Evolutionary conservation across 306 rosid genomes (phyloP), one percentile per base, ranked within the genome.

Genomic region (Neltuma alba): DNA sequence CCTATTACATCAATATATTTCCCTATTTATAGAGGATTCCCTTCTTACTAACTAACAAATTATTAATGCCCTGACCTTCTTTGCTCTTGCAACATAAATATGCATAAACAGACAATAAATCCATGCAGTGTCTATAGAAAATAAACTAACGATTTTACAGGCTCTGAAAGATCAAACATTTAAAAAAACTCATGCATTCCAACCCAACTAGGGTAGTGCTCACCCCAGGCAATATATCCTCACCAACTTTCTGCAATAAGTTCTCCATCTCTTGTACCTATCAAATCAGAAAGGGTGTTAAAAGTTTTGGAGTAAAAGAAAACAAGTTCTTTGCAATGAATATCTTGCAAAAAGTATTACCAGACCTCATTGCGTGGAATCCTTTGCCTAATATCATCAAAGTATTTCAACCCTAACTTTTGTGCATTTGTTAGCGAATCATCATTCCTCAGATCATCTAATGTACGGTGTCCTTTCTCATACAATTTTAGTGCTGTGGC

Each of bases 241-340:
- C 94, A 73, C 91, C 97, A 75, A 70, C 96, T 83, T 88, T 90
- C 87, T 84, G 79, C 81, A 95, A 69, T 79, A 95, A 86, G 1
- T 15, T 78, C 70, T 87, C 99, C 99, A 92, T 92, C 81, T 89
- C 99, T 80, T 89, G 88, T 70, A 90, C 97, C 99, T 95, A 82
- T 77, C 68, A 75, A 81, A 86, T 54, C 34, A 80, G 60, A 82
- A 68, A 68, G 45, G 52, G 58, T 15, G 60, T 75, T 11, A 55
- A 71, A 38, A 69, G 58, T 9, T 47, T 83, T 52, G 20, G 5
- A 58, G 68, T 33, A 57, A 75, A 11, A 52, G 27, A 8, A 65
- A 70, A 71, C 0, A 0, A 61, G 30, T 60, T 27, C 7, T 45
- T 11, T 30, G 77, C 45, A 72, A 77, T 70, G 65, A 37, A 54